Percentiles rank a stretch among this genome's conserved stretches.
Evolutionary conservation across 352 stramenopile species (phyloP).

Genomic region (Pythium coloratum): DNA sequence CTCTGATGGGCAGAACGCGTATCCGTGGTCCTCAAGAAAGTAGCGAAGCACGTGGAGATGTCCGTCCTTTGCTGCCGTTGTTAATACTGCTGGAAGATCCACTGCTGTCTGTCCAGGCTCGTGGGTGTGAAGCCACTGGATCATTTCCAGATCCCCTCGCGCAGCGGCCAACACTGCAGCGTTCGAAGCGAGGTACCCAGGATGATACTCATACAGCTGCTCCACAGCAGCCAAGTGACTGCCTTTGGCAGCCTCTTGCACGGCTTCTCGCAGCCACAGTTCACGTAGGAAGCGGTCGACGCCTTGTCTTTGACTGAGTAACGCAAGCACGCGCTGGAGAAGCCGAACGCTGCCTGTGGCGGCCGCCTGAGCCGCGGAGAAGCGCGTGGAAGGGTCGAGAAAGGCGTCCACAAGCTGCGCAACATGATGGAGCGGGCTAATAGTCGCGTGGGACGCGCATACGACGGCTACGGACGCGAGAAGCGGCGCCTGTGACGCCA

Average conservation of each 20-base stretch:
- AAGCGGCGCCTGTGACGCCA: background rate
- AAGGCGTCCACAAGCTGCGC: slow-evolving; percentile 6
- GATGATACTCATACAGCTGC: slow-evolving; percentile 3
- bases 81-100: background rate
- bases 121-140: slow-evolving; percentile 11
- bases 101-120: background rate
- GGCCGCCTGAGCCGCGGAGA: slow-evolving; percentile 1
- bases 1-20: background rate
- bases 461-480: background rate
- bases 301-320: background rate
- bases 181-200: background rate
- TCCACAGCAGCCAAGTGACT: background rate
- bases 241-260: slow-evolving; percentile 1
- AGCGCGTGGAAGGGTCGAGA: slow-evolving; percentile 1
- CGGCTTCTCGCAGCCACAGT: background rate
- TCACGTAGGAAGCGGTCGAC: slow-evolving; percentile 13
- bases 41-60: background rate
- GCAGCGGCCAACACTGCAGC: slow-evolving; percentile 4
- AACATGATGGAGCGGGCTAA: slow-evolving; percentile 5
- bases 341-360: background rate
- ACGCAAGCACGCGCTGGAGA: slow-evolving; percentile 7
- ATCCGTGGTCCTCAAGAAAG: background rate
- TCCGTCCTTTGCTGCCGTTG: background rate
- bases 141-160: background rate
- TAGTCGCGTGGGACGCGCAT: background rate